Evolutionary conservation across 805 yeast genomes (phyloP).

Genomic region (Metschnikowia colocasiae): DNA sequence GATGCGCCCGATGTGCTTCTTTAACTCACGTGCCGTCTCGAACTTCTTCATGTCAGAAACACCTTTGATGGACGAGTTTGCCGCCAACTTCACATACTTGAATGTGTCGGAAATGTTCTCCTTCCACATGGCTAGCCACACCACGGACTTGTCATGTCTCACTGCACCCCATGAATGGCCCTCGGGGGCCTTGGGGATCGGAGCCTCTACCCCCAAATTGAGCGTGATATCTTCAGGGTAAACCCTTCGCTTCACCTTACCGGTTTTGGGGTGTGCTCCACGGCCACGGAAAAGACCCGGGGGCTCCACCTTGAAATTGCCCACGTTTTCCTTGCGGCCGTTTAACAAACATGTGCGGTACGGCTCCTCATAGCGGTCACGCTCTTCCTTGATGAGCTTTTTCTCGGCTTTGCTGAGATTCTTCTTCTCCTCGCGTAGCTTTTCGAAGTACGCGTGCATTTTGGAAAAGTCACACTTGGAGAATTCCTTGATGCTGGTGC

Average conservation of each 20-base stretch:
- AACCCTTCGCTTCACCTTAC: conserved; percentile 82
- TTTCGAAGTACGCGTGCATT: conserved; percentile 70
- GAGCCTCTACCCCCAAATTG: conserved; percentile 69
- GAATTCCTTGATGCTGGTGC: conserved; percentile 46
- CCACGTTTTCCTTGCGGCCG: conserved; percentile 88
- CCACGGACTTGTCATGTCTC: conserved; percentile 81
- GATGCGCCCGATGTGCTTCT: conserved; percentile 64
- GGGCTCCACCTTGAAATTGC: conserved; percentile 92
- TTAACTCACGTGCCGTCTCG: conserved; percentile 87
- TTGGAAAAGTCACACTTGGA: conserved; percentile 71
- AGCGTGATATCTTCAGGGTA: conserved; percentile 84
- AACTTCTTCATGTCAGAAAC: conserved; percentile 87
- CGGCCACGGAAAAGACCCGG: conserved; percentile 96
- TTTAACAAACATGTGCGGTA: conserved; percentile 76
- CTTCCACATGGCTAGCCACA: conserved; percentile 97
- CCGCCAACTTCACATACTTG: conserved; percentile 89
- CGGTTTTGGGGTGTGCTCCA: conserved; percentile 96
- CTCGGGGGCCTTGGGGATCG: conserved; percentile 75
- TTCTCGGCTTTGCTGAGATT: conserved; percentile 68
- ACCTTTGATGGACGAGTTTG: conserved; percentile 86
- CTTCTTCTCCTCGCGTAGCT: conserved; percentile 68
- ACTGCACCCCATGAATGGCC: conserved; percentile 93
- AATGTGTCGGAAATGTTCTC: conserved; percentile 82
- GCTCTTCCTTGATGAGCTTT: conserved; percentile 65
- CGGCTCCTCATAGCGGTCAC: conserved; percentile 73